Evolutionary conservation across 2,329 filamentous ascomycete genomes (phyloP).

Genomic region (Sporothrix schenckii): DNA sequence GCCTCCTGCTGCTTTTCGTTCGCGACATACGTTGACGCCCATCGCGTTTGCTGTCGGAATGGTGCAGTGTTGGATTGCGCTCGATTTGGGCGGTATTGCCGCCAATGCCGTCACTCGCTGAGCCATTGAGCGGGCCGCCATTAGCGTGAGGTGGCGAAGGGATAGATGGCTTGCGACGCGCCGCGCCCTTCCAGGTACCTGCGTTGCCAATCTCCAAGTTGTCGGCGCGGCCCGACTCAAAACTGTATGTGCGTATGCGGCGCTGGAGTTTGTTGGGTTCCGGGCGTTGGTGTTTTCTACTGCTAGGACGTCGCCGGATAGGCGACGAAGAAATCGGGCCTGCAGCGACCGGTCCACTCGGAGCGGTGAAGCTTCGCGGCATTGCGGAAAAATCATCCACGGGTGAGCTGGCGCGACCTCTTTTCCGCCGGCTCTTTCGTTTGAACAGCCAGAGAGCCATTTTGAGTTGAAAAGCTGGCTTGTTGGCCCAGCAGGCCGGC

Average conservation of each 20-base stretch:
- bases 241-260: conserved; percentile 60
- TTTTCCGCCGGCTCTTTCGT: conserved; percentile 69
- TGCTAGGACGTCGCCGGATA: conserved; percentile 39
- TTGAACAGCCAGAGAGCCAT: conserved; percentile 88
- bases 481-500: neutral
- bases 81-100: conserved; percentile 41
- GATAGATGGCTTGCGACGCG: conserved; percentile 32
- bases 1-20: conserved; percentile 78
- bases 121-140: conserved; percentile 19
- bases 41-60: conserved; percentile 59
- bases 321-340: conserved; percentile 33
- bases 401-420: conserved; percentile 56
- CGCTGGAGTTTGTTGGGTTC: conserved; percentile 55
- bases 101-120: neutral
- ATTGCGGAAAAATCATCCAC: conserved; percentile 52
- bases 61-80: conserved; percentile 59
- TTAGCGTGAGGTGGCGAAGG: conserved; percentile 23
- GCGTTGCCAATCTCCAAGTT: conserved; percentile 48
- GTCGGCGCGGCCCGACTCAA: conserved; percentile 63
- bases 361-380: conserved; percentile 38
- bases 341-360: conserved; percentile 42
- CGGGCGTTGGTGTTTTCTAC: conserved; percentile 50
- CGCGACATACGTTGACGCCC: conserved; percentile 62
- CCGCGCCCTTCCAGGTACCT: conserved; percentile 34
- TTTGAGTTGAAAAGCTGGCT: conserved; percentile 1